These are phyloP conservation scores for Inonotus obliquus DNA, from an alignment of 1,284 basidiomycete species.

Conservation along the genomic window DNA sequence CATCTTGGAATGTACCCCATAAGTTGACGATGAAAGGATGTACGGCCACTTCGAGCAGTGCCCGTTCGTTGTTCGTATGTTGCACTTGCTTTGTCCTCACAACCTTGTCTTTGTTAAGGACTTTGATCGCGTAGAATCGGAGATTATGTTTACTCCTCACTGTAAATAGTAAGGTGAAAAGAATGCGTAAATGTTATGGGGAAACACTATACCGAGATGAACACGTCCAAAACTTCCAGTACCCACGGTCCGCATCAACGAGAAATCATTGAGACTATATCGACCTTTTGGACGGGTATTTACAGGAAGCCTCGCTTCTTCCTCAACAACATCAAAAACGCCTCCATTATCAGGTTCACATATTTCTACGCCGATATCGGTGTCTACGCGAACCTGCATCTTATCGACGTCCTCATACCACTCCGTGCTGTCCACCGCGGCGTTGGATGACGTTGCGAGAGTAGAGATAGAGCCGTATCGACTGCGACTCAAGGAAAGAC, in stretches of 20 bases:
- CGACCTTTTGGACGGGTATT: conserved; percentile 51
- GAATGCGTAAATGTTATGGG: conserved; percentile 4
- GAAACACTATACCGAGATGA: conserved; percentile 66
- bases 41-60: conserved; percentile 84
- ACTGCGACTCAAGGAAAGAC: conserved; percentile 2
- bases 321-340: not conserved
- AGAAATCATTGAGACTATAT: conserved; percentile 69
- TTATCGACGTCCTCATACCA: conserved; percentile 16
- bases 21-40: conserved; percentile 98
- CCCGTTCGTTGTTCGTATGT: conserved; percentile 95
- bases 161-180: conserved; percentile 25
- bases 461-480: conserved; percentile 18
- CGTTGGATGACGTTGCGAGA: conserved; percentile 17
- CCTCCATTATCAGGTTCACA: not conserved
- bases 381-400: not conserved
- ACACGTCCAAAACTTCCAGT: conserved; percentile 95
- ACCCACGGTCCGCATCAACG: conserved; percentile 77
- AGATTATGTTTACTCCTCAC: conserved; percentile 89
- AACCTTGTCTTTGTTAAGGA: conserved; percentile 91
- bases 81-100: conserved; percentile 96
- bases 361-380: not conserved
- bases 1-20: conserved; percentile 97
- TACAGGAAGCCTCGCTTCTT: conserved; percentile 7
- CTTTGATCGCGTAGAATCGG: conserved; percentile 93
- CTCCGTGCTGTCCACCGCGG: conserved; percentile 1